Conservation (phyloP, 257 asterid genomes). For the Nicotiana tabacum region DNA sequence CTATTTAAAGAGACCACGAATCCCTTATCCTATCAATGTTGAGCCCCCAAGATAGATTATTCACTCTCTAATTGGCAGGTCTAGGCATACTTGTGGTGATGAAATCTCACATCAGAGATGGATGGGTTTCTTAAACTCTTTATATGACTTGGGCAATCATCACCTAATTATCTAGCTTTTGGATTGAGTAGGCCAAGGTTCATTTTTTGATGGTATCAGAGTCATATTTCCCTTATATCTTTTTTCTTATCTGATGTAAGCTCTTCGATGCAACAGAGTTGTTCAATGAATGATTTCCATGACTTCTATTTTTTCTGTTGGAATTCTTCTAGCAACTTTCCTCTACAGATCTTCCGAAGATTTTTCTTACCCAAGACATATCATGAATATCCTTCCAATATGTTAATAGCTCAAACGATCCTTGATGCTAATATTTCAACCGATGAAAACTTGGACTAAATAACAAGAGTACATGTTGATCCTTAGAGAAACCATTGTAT, state of each 20-base stretch:
- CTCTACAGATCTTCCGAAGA: constrained; percentile 12
- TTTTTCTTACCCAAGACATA: constrained; percentile 35
- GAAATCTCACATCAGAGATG: too few relatives aligned
- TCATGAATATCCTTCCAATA: constrained; percentile 36
- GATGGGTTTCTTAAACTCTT: too few relatives aligned
- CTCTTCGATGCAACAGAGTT: not conserved
- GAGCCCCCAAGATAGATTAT: too few relatives aligned
- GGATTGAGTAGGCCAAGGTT: too few relatives aligned
- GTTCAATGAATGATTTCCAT: constrained; percentile 41
- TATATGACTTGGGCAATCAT: too few relatives aligned
- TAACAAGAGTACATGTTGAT: constrained; percentile 21
- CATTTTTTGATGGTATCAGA: too few relatives aligned
- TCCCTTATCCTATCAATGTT: too few relatives aligned
- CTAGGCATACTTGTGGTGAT: too few relatives aligned
- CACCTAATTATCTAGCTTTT: too few relatives aligned
- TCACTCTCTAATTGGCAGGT: too few relatives aligned
- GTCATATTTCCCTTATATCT: not conserved
- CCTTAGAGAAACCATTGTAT: constrained; percentile 29
- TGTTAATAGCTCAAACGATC: constrained; percentile 28
- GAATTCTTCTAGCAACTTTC: constrained; percentile 12
- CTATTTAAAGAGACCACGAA: too few relatives aligned
- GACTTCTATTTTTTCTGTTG: not conserved
- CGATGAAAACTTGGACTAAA: constrained; percentile 32
- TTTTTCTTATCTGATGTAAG: not conserved
- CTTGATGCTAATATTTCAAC: not conserved